Conservation (phyloP, 2,329 filamentous ascomycete genomes). For the Metarhizium robertsii region DNA sequence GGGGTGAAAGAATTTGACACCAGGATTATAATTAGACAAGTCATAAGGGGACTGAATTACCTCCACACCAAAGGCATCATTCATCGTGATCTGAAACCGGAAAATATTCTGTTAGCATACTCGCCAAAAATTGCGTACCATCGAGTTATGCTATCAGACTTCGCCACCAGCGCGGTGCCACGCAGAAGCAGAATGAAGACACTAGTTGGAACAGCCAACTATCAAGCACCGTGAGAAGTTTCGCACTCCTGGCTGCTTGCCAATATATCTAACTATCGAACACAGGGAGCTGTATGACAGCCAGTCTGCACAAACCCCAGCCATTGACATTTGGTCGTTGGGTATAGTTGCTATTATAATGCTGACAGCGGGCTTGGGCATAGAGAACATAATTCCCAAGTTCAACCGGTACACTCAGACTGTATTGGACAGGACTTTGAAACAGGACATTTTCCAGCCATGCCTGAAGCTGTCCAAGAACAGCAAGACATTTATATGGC, state of each 20-base stretch:
- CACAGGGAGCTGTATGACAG: slow-evolving; percentile 28
- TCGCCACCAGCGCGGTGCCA: slow-evolving; percentile 38
- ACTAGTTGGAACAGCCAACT: slow-evolving; percentile 34
- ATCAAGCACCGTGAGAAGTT: slow-evolving; percentile 39
- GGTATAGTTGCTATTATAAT: slow-evolving; percentile 35
- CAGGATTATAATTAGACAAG: slow-evolving; percentile 36
- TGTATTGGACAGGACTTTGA: slow-evolving; percentile 13
- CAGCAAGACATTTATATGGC: slow-evolving; percentile 19
- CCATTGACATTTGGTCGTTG: slow-evolving; percentile 44
- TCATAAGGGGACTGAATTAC: slow-evolving; percentile 35
- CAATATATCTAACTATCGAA: slow-evolving; percentile 1
- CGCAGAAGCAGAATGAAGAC: slow-evolving; percentile 33
- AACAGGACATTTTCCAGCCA: slow-evolving; percentile 8
- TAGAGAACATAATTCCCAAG: slow-evolving; percentile 11
- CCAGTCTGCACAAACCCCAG: slow-evolving; percentile 20
- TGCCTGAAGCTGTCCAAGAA: slow-evolving; percentile 13
- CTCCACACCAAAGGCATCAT: slow-evolving; percentile 40
- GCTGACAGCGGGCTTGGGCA: slow-evolving; percentile 14
- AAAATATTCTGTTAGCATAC: slow-evolving; percentile 41
- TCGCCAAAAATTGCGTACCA: slow-evolving; percentile 32
- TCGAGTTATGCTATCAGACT: slow-evolving; percentile 41
- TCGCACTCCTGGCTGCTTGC: background rate
- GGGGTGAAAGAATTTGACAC: slow-evolving; percentile 27
- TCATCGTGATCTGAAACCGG: slow-evolving; percentile 45
- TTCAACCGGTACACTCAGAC: slow-evolving; percentile 19